Conservation (phyloP, 352 stramenopile species). For the Peronospora belbahrii region DNA sequence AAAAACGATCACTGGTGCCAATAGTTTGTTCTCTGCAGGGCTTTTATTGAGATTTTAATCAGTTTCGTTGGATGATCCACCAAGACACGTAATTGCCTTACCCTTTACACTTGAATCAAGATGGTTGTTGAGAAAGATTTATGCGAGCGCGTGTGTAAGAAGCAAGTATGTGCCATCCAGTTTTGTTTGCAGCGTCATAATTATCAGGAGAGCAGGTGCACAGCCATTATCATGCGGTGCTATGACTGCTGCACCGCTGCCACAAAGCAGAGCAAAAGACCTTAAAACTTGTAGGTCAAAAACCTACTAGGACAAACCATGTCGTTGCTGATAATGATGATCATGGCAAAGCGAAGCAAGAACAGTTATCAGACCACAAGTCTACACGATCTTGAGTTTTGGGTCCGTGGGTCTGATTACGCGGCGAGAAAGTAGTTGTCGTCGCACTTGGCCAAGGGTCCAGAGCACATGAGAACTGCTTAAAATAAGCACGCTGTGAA, state of each 20-base stretch:
- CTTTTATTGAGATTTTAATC: neutral
- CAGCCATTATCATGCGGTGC: slow-evolving; percentile 52
- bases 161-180: slow-evolving; percentile 76
- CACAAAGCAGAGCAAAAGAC: slow-evolving; percentile 29
- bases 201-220: slow-evolving; percentile 71
- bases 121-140: slow-evolving; percentile 26
- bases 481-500: slow-evolving; percentile 31
- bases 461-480: slow-evolving; percentile 44
- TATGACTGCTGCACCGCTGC: slow-evolving; percentile 60
- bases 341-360: neutral
- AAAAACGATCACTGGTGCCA: slow-evolving; percentile 10
- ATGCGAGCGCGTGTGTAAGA: slow-evolving; percentile 59
- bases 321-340: neutral
- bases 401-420: neutral
- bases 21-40: neutral
- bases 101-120: neutral
- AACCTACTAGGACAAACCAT: neutral
- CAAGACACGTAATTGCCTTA: neutral
- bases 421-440: slow-evolving; percentile 11
- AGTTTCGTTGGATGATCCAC: slow-evolving; percentile 10
- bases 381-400: slow-evolving; percentile 17
- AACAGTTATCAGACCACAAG: neutral
- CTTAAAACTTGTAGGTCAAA: neutral
- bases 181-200: slow-evolving; percentile 62
- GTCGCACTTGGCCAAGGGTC: slow-evolving; percentile 28